Base-by-base conservation (phyloP, 257 asterid genomes). In the Ajuga chamaepitys region DNA sequence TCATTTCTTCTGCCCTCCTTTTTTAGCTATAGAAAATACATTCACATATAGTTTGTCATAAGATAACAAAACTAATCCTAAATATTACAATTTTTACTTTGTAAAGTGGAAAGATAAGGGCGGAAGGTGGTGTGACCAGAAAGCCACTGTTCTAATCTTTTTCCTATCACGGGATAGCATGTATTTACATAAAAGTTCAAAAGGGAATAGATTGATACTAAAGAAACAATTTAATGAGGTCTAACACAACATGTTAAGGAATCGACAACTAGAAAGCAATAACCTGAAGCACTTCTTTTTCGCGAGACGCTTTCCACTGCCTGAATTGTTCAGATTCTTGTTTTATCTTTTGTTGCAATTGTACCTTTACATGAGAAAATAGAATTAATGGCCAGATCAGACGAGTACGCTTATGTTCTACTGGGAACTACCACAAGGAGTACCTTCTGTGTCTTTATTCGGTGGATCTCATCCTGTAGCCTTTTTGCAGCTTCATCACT, bases 321-420 rank as follows among this genome's bases (percentile, higher is more conserved):
- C 99, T 90, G 73, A 94, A 94, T 71, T 90, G 99, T 69, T 94
- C 99, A 32, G 97, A 94, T 75, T 94, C 99, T 79, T 88, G 97
- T 81, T 94, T 94, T 60, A 94, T 90, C 82, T 86, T 94, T 78
- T 94, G 97, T 82, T 94, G 99, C 71, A 94, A 81, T 83, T 90
- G 96, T 75, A 94, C 99, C 99, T 86, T 71, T 44, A 70, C 20
- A 75, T 53, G 74, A n/a, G 51, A 48, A 54, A 59, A 44, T n/a
- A 68, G 42, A 52, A 61, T 82, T 45, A 77, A 74, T 58, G 76
- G 22, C 42, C 53, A 42, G 20, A 30, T 37, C 38, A 57, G 56
- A 67, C 56, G 17, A 14, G 22, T 25, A 30, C 20, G 24, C 51
- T 20, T 63, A 12, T 22, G 7, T 11, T 72, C 66, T 56, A 67